phyloP scores from a whole-genome alignment of 768 basidiomycete species.

The Lactifluus volemus region DNA sequence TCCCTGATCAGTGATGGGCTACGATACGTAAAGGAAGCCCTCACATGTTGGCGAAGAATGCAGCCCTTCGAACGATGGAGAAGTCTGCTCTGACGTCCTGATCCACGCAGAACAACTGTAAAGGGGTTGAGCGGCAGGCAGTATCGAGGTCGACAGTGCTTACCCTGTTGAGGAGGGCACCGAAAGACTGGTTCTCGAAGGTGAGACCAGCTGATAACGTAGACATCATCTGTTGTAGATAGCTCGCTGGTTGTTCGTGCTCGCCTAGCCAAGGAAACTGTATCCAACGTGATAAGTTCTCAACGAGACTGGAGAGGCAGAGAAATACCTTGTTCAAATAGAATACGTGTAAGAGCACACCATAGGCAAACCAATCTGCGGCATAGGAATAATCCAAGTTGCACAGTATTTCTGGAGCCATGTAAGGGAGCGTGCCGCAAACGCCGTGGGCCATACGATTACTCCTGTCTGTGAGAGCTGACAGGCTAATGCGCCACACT shows the following conservation, averaged over 20 bases:
- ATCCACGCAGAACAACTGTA: slow-evolving; percentile 4
- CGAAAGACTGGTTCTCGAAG: slow-evolving; percentile 1
- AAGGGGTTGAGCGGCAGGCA: background rate
- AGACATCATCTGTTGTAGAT: slow-evolving; percentile 10
- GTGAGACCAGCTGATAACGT: background rate
- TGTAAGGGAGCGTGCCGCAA: slow-evolving; percentile 15
- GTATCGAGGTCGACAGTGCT: background rate
- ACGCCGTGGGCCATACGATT: background rate
- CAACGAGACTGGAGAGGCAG: background rate
- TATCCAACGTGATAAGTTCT: background rate
- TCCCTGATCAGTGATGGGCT: background rate
- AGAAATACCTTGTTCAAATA: slow-evolving; percentile 7
- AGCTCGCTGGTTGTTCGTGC: slow-evolving; percentile 8
- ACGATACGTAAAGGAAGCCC: background rate
- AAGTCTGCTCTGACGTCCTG: slow-evolving; percentile 6
- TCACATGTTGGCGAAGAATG: slow-evolving; percentile 13
- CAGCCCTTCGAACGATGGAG: background rate
- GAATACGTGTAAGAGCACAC: slow-evolving; percentile 14
- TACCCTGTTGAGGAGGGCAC: slow-evolving; percentile 8
- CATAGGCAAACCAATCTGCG: slow-evolving; percentile 18
- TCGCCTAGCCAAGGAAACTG: slow-evolving; percentile 15
- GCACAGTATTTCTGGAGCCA: slow-evolving; percentile 17
- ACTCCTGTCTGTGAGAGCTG: background rate
- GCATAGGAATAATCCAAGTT: slow-evolving; percentile 12
- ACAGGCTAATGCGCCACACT: background rate